A percentile compares a stretch with the other conserved stretches of the same genome.
phyloP scores from a whole-genome alignment of 2,329 filamentous ascomycete species.

The Ophiostoma sp. region DNA sequence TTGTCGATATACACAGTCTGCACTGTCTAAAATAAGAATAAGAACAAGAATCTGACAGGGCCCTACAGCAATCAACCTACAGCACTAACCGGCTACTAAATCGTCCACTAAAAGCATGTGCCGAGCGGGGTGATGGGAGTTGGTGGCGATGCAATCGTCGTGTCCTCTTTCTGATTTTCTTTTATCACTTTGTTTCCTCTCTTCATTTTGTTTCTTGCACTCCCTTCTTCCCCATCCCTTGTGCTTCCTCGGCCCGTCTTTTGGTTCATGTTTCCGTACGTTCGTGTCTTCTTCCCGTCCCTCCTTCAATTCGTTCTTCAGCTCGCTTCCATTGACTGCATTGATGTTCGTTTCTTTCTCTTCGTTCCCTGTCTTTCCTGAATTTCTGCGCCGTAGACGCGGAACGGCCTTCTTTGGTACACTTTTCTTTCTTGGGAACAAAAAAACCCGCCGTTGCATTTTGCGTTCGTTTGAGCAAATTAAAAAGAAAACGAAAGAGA shows the following conservation, averaged over 20 bases:
- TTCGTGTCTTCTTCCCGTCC: neutral
- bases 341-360: neutral
- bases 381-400: neutral
- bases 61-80: neutral
- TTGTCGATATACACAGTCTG: neutral
- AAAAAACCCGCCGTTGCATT: constrained; percentile 6
- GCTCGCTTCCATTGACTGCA: constrained; percentile 3
- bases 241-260: neutral
- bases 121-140: neutral
- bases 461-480: constrained; percentile 33
- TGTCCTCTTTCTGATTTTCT: neutral
- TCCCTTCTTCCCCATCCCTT: neutral
- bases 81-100: neutral
- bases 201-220: neutral
- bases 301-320: neutral
- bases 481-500: neutral
- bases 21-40: neutral
- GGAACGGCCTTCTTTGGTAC: neutral
- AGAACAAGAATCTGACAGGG: neutral
- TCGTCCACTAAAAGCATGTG: neutral
- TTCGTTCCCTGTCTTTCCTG: neutral
- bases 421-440: neutral
- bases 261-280: no score
- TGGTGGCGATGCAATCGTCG: neutral
- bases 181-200: neutral